These are phyloP conservation scores for Dothiorella sarmentorum DNA, from an alignment of 2,329 filamentous ascomycete species.

Conservation along the genomic window DNA sequence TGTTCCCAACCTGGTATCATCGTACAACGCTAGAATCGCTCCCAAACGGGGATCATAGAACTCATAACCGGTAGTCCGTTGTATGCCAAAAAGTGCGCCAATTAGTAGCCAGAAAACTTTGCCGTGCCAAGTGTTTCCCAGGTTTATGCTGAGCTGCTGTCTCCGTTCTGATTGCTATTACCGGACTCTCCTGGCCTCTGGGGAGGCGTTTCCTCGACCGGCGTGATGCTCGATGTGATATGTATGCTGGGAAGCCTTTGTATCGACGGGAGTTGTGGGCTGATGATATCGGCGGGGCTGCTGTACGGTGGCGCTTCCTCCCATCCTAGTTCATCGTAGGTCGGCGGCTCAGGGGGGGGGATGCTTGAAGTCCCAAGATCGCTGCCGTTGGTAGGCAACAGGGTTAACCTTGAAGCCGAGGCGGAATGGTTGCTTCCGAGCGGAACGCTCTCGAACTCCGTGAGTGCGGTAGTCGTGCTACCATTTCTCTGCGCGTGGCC, in stretches of 20 bases:
- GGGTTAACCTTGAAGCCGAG: constrained; percentile 13
- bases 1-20: constrained; percentile 13
- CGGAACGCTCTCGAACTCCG: constrained; percentile 44
- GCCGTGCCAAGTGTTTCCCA: neutral
- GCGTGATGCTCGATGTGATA: constrained; percentile 9
- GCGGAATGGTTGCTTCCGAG: constrained; percentile 35
- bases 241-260: constrained; percentile 17
- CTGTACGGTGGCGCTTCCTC: constrained; percentile 50
- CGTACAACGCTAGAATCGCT: constrained; percentile 14
- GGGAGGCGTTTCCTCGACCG: constrained; percentile 12
- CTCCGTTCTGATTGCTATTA: neutral
- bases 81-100: constrained; percentile 11
- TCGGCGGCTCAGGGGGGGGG: constrained; percentile 33
- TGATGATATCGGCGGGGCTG: constrained; percentile 33
- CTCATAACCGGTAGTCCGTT: constrained; percentile 3
- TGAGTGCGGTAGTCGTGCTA: constrained; percentile 24
- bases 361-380: constrained; percentile 21
- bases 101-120: neutral
- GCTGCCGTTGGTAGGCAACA: neutral
- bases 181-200: constrained; percentile 1
- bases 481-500: constrained; percentile 22
- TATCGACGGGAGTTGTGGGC: neutral
- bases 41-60: constrained; percentile 9
- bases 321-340: constrained; percentile 30
- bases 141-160: neutral